Percentiles rank a stretch among this genome's conserved stretches.
phyloP scores from a whole-genome alignment of 2,329 filamentous ascomycete species.

The Beauveria medogensis region DNA sequence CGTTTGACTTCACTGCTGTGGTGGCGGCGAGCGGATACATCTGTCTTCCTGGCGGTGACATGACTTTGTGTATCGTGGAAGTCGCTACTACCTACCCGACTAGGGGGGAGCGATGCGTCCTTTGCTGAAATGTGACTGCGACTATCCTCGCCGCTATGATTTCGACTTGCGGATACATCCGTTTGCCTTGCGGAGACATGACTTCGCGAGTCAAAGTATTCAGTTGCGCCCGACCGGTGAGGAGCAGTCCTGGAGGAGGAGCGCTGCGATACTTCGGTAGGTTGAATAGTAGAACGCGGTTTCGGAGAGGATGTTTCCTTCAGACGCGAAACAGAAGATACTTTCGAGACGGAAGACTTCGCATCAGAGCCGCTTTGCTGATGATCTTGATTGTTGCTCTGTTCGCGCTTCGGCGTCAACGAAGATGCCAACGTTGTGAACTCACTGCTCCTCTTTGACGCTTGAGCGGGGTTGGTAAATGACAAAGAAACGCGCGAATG shows the following conservation, averaged over 20 bases:
- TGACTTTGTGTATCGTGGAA: neutral
- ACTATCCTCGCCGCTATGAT: neutral
- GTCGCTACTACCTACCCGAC: neutral
- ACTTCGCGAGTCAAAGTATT: neutral
- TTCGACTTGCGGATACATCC: neutral
- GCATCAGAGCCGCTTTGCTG: neutral
- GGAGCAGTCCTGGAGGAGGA: neutral
- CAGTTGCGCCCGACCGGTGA: neutral
- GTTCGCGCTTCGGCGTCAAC: neutral
- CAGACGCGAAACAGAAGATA: neutral
- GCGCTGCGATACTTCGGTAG: neutral
- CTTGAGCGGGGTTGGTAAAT: neutral
- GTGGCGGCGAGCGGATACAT: neutral
- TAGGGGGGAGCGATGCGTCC: neutral
- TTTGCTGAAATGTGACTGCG: slow-evolving; percentile 19
- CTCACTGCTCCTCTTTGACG: neutral
- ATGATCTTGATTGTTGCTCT: neutral
- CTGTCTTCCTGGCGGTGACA: neutral
- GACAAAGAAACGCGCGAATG: neutral
- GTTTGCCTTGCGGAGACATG: neutral
- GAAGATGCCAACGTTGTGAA: slow-evolving; percentile 17
- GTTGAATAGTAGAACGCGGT: neutral
- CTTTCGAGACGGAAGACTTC: neutral
- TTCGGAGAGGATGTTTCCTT: neutral
- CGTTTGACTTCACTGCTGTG: neutral